Evolutionary conservation across 108 stramenopile genomes (phyloP), one percentile per base, ranked within the genome.

Genomic region (Fragilariopsis cylindrus): DNA sequence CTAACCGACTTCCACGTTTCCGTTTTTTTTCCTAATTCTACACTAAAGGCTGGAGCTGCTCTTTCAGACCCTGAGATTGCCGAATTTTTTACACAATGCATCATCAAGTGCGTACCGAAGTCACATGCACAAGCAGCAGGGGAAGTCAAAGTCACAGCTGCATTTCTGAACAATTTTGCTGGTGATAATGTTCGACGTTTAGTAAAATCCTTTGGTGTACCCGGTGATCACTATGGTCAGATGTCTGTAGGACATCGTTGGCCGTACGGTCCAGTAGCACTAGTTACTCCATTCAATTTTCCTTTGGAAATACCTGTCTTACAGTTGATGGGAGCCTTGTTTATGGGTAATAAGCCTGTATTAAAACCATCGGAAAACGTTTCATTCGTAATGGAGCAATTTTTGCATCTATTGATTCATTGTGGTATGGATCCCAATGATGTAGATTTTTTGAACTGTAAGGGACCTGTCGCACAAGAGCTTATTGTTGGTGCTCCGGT

Each of bases 341-440:
- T 84, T 85, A 99, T 99, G 98, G 98, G 98, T 7, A 99, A 99
- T 87, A 98, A 98, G 73, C 94, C 95, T 0, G 85, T 95, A 12
- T 49, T 97, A 56, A 97, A 98, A 76, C 88, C 90, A 9, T 89
- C 90, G 21, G 90, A 91, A 60, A 92, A 93, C 79, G 93, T 92
- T 15, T 82, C 96, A 0, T 67, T 98, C 52, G 96, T 98, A n/a
- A 95, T 97, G 92, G 97, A 98, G 78, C 97, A 96, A 65, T 96
- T 92, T 77, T 13, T 98, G 8, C 92, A 91, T 64, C 87, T 99
- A 42, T 68, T 98, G 9, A 88, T 94, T 69, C 64, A 90, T 76
- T 97, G 97, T 75, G 99, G 99, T 6, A 91, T 98, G 94, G 92
- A 95, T 49, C 76, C 73, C 12, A 68, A 71, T 15, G 98, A 97